Percentiles rank a stretch among this genome's conserved stretches.
These are phyloP conservation scores for Colletotrichum orbiculare DNA, from an alignment of 2,329 filamentous ascomycete genomes.

Conservation along the genomic window DNA sequence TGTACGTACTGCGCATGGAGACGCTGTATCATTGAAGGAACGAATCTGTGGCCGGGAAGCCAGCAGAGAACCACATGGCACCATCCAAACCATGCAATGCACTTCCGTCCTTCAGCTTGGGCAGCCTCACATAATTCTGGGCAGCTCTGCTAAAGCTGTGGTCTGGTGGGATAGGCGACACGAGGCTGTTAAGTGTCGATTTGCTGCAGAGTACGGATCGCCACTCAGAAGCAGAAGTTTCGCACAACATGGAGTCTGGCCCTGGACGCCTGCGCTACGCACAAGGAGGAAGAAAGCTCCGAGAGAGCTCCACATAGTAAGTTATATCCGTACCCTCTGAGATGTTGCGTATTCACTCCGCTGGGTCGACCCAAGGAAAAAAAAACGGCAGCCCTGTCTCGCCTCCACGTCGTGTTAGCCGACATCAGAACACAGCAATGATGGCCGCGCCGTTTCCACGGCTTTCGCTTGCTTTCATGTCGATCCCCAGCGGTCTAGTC, in stretches of 20 bases:
- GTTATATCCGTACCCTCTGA: no score
- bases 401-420: neutral
- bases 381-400: neutral
- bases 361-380: no score
- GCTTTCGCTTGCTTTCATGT: conserved; percentile 12
- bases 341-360: no score
- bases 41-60: conserved; percentile 7
- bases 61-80: conserved; percentile 35
- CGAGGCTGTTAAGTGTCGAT: neutral
- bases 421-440: neutral
- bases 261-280: conserved; percentile 3
- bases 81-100: conserved; percentile 28
- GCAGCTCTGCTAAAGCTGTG: no score
- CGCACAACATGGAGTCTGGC: neutral
- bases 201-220: no score
- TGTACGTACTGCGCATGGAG: no score
- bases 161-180: neutral
- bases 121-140: conserved; percentile 3
- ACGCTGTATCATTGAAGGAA: neutral
- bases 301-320: neutral
- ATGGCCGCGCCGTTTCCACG: neutral
- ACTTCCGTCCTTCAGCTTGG: neutral
- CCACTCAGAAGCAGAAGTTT: no score
- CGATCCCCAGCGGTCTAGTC: neutral
- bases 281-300: conserved; percentile 14